Evolutionary conservation across 306 rosid species (phyloP).

Genomic region (Rosa chinensis): DNA sequence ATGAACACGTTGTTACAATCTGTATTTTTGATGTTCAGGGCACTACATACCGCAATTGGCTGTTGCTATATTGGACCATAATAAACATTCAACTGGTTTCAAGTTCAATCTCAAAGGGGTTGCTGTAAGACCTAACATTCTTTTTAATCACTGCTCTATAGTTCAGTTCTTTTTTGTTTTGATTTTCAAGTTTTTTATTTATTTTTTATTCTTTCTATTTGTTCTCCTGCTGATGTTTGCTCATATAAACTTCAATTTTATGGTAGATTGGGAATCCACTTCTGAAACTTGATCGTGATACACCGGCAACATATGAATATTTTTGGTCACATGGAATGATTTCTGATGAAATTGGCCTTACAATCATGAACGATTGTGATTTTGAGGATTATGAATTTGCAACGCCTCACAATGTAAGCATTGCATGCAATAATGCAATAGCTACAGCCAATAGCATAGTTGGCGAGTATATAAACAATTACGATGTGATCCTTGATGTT

Average conservation of each 20-base stretch:
- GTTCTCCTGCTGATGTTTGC: constrained; percentile 1
- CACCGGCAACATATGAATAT: constrained; percentile 66
- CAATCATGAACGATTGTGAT: constrained; percentile 64
- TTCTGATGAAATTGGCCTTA: constrained; percentile 76
- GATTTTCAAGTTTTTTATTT: not conserved
- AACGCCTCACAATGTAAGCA: constrained; percentile 51
- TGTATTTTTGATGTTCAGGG: constrained; percentile 39
- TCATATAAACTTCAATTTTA: constrained; percentile 8
- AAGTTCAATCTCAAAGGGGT: constrained; percentile 89
- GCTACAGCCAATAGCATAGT: constrained; percentile 49
- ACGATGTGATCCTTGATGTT: constrained; percentile 83
- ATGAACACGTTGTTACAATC: not conserved
- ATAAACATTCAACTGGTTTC: constrained; percentile 59
- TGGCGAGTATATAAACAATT: constrained; percentile 58
- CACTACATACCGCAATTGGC: constrained; percentile 91
- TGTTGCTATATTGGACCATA: constrained; percentile 61
- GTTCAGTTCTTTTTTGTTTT: constrained; percentile 1
- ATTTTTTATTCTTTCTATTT: not conserved
- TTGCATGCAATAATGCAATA: constrained; percentile 53
- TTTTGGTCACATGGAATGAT: constrained; percentile 97
- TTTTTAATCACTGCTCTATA: not conserved
- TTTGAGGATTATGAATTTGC: constrained; percentile 53
- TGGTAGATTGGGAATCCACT: constrained; percentile 92
- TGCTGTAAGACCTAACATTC: constrained; percentile 49
- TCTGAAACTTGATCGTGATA: constrained; percentile 65